A percentile compares a stretch with the other conserved stretches of the same genome.
phyloP scores from a whole-genome alignment of 192 early-diverging fungal genomes.

The Glomus cerebriforme region DNA sequence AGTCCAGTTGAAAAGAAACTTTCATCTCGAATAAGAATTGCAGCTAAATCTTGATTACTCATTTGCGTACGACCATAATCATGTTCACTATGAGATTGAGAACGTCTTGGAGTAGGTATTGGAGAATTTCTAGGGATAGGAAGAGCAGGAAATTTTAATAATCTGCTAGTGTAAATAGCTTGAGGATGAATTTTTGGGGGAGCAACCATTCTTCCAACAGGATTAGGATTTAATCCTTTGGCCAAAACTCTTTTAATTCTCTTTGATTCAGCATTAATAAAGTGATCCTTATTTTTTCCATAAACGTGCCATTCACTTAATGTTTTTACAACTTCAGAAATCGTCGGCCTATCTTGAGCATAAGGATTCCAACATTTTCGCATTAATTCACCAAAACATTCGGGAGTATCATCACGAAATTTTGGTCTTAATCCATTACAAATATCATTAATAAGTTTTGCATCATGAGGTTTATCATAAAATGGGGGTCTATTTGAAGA shows the following conservation, averaged over 20 bases:
- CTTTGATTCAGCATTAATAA: slow-evolving; percentile 4
- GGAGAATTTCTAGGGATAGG: background rate
- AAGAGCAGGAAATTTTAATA: slow-evolving; percentile 25
- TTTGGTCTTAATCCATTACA: background rate
- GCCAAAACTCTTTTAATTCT: background rate
- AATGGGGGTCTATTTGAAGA: slow-evolving; percentile 21
- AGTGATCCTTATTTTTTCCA: background rate
- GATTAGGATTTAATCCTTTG: slow-evolving; percentile 3
- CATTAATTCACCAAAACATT: slow-evolving; percentile 23
- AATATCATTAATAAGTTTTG: background rate
- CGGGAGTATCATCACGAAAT: background rate
- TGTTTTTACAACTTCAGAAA: background rate
- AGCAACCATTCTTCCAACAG: background rate
- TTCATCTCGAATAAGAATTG: slow-evolving; percentile 16
- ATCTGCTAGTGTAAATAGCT: slow-evolving; percentile 24
- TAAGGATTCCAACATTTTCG: slow-evolving; percentile 3
- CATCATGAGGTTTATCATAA: slow-evolving; percentile 17
- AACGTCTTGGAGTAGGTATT: background rate
- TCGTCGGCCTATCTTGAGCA: background rate
- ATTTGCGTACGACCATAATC: background rate
- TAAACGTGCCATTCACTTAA: slow-evolving; percentile 18
- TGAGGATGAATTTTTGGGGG: slow-evolving; percentile 26
- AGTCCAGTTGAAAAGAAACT: background rate
- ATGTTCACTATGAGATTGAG: background rate
- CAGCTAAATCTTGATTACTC: background rate